Conservation (phyloP, 345 rosid genomes). For the Microcos paniculata region DNA sequence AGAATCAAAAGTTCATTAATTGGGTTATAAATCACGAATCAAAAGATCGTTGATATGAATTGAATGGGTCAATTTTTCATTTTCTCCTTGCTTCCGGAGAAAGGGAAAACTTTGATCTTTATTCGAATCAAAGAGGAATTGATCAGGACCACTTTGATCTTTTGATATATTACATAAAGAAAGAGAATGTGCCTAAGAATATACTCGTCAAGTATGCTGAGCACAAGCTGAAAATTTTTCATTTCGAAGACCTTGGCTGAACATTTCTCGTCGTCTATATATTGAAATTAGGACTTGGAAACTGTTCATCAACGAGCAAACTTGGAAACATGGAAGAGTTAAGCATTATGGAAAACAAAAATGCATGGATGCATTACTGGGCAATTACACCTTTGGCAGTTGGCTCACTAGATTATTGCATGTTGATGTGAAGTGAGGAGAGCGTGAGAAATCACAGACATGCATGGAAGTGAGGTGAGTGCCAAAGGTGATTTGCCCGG, state of each 20-base stretch:
- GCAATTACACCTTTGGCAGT: constrained; percentile 24
- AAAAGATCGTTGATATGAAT: too few relatives aligned
- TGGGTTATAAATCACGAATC: too few relatives aligned
- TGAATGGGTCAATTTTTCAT: too few relatives aligned
- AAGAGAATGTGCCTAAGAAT: neutral
- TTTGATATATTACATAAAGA: too few relatives aligned
- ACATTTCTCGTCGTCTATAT: neutral
- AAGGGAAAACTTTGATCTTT: too few relatives aligned
- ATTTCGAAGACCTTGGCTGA: neutral
- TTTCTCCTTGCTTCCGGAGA: too few relatives aligned
- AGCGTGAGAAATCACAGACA: neutral
- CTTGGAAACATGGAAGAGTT: too few relatives aligned
- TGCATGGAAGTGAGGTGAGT: constrained; percentile 19
- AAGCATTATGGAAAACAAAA: too few relatives aligned
- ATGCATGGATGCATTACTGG: neutral
- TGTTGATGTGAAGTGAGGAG: neutral
- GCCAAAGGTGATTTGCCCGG: constrained; percentile 45
- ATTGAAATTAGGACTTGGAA: too few relatives aligned
- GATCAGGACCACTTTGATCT: neutral
- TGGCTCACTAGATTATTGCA: constrained; percentile 11
- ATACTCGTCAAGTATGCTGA: neutral
- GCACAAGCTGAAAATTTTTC: neutral
- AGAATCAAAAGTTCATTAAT: too few relatives aligned
- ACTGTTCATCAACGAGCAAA: too few relatives aligned
- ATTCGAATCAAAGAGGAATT: too few relatives aligned